A percentile compares a stretch with the other conserved stretches of the same genome.
phyloP scores from a whole-genome alignment of 257 asterid genomes.

The Mentha longifolia region DNA sequence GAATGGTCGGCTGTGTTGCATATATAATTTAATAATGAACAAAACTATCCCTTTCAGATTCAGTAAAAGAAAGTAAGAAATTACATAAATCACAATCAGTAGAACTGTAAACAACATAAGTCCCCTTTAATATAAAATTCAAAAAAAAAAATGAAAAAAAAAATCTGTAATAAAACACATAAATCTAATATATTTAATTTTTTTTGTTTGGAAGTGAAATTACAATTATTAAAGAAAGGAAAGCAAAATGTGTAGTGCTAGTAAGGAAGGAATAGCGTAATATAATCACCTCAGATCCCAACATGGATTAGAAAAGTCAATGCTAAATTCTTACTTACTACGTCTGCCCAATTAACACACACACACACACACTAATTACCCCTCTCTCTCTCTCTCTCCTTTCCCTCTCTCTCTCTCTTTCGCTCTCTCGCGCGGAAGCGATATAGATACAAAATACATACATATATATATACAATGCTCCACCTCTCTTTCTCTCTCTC shows the following conservation, averaged over 20 bases:
- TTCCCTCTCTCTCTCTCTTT: conserved; percentile 3
- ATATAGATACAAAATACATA: conserved; percentile 16
- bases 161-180: too few species aligned
- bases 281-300: conserved; percentile 29
- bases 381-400: conserved; percentile 20
- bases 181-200: too few species aligned
- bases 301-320: conserved; percentile 36
- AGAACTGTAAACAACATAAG: neutral
- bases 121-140: too few species aligned
- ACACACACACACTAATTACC: neutral
- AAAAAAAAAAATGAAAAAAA: too few species aligned
- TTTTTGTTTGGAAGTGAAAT: too few species aligned
- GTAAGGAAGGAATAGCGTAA: neutral
- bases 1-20: neutral
- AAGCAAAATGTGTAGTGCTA: neutral
- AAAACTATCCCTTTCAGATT: neutral
- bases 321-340: conserved; percentile 39
- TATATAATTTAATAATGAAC: neutral
- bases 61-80: neutral
- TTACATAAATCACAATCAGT: too few species aligned
- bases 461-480: conserved; percentile 12
- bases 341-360: conserved; percentile 37
- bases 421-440: conserved; percentile 29
- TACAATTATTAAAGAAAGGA: too few species aligned
- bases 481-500: conserved; percentile 27